These are phyloP conservation scores for Thraustochytrium striatum DNA, from an alignment of 352 stramenopile species.

Conservation along the genomic window DNA sequence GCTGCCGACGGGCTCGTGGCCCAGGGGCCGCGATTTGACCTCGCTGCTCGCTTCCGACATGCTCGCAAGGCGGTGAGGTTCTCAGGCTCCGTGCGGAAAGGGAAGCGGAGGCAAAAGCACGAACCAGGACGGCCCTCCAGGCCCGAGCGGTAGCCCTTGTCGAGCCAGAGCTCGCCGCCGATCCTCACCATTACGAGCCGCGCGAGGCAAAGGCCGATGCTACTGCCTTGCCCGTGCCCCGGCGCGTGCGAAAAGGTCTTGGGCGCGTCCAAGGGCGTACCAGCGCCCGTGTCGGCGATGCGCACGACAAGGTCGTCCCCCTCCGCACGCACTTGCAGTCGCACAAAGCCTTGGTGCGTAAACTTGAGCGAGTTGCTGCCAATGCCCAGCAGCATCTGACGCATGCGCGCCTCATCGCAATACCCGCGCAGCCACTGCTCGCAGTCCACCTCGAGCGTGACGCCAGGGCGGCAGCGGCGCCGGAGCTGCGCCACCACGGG, in stretches of 20 bases:
- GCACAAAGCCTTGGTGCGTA: slow-evolving; percentile 20
- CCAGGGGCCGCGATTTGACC: too few relatives aligned
- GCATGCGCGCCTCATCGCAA: slow-evolving; percentile 1
- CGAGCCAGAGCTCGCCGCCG: slow-evolving; percentile 3
- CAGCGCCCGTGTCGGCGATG: slow-evolving; percentile 17
- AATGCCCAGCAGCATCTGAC: slow-evolving; percentile 37
- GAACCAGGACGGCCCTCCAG: neutral
- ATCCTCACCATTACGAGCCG: slow-evolving; percentile 13
- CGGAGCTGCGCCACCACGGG: slow-evolving; percentile 22
- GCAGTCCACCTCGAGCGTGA: neutral
- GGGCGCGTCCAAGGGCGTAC: neutral
- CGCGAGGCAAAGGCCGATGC: slow-evolving; percentile 11
- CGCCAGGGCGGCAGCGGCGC: neutral
- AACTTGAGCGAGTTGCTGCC: slow-evolving; percentile 45
- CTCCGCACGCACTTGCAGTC: neutral
- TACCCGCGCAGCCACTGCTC: neutral
- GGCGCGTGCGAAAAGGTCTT: neutral
- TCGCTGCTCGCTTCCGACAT: too few relatives aligned
- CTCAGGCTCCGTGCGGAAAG: too few relatives aligned
- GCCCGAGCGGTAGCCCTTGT: slow-evolving; percentile 15
- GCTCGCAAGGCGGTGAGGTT: too few relatives aligned
- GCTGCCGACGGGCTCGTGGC: too few relatives aligned
- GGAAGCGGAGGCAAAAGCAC: too few relatives aligned
- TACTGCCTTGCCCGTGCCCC: neutral
- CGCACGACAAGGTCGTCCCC: neutral